Conservation (phyloP, 2,329 filamentous ascomycete genomes). For the Colletotrichum eremochloae region DNA sequence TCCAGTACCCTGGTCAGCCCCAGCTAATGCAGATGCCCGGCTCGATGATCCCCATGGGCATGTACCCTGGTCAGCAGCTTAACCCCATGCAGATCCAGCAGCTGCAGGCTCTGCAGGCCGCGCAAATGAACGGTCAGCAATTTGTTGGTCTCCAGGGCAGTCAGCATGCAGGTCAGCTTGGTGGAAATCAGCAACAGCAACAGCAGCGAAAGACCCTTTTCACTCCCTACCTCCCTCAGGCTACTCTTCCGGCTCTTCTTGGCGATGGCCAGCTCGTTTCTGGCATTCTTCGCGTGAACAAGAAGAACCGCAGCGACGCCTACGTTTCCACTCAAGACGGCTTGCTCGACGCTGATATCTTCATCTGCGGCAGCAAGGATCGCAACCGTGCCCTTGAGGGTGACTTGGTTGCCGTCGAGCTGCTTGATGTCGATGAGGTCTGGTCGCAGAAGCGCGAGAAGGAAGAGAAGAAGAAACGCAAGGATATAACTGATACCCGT, state of each 20-base stretch:
- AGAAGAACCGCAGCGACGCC: slow-evolving; percentile 98
- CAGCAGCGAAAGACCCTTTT: slow-evolving; percentile 98
- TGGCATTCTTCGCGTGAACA: slow-evolving; percentile 97
- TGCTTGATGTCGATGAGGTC: slow-evolving; percentile 97
- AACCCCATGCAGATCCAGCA: slow-evolving; percentile 91
- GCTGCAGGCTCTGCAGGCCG: slow-evolving; percentile 91
- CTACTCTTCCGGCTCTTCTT: slow-evolving; percentile 89
- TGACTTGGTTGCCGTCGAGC: slow-evolving; percentile 93
- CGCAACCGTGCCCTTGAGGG: slow-evolving; percentile 97
- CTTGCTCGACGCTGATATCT: slow-evolving; percentile 94
- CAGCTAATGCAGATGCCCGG: slow-evolving; percentile 89
- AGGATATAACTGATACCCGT: slow-evolving; percentile 95
- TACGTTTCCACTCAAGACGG: slow-evolving; percentile 95
- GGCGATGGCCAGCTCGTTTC: slow-evolving; percentile 94
- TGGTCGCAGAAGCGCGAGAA: slow-evolving; percentile 99
- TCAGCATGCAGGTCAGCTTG: slow-evolving; percentile 78
- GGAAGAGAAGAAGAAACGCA: slow-evolving; percentile 99
- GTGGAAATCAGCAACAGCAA: slow-evolving; percentile 79
- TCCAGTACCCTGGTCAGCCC: slow-evolving; percentile 90
- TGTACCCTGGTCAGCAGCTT: slow-evolving; percentile 87
- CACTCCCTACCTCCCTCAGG: slow-evolving; percentile 96
- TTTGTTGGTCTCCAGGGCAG: slow-evolving; percentile 77
- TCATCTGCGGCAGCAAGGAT: slow-evolving; percentile 99
- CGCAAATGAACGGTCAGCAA: slow-evolving; percentile 83
- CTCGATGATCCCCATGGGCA: slow-evolving; percentile 87